Conservation (phyloP, 2,329 filamentous ascomycete genomes). For the Pseudophaeomoniella oleicola region DNA sequence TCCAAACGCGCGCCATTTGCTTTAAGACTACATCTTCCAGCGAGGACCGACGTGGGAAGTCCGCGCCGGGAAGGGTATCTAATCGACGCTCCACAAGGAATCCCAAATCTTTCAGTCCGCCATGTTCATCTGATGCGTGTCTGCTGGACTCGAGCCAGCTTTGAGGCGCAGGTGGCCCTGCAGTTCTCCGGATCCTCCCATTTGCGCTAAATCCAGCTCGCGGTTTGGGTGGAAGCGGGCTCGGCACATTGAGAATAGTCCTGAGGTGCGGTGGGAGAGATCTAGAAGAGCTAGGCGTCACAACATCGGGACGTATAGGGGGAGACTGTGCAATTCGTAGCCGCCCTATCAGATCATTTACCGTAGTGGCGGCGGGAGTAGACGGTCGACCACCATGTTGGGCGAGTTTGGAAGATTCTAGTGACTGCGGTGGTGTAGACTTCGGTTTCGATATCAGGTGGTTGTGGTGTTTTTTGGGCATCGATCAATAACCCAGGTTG, state of each 20-base stretch:
- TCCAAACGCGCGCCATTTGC: constrained; percentile 41
- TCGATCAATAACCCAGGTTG: no score
- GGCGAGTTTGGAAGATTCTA: constrained; percentile 16
- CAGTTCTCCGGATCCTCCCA: constrained; percentile 20
- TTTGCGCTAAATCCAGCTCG: constrained; percentile 20
- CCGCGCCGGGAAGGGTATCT: constrained; percentile 24
- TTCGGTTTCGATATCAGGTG: constrained; percentile 23
- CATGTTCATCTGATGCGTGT: constrained; percentile 6
- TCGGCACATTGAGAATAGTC: constrained; percentile 28
- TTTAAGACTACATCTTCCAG: constrained; percentile 38
- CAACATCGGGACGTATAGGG: constrained; percentile 5
- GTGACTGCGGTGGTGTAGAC: constrained; percentile 23
- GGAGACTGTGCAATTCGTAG: constrained; percentile 19
- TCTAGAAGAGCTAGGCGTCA: constrained; percentile 14
- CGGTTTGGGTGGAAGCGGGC: constrained; percentile 25
- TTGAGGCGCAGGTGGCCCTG: constrained; percentile 29
- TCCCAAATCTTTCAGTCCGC: constrained; percentile 1
- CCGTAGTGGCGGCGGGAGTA: constrained; percentile 17
- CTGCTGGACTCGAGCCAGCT: constrained; percentile 25
- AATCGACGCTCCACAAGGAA: constrained; percentile 5
- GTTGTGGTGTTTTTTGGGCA: constrained; percentile 33
- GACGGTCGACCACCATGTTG: constrained; percentile 10
- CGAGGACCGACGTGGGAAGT: constrained; percentile 23
- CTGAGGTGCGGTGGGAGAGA: constrained; percentile 31
- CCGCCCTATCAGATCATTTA: constrained; percentile 32